Evolutionary conservation across 1,284 basidiomycete genomes (phyloP).

Genomic region (Leccinum griseonigrum): DNA sequence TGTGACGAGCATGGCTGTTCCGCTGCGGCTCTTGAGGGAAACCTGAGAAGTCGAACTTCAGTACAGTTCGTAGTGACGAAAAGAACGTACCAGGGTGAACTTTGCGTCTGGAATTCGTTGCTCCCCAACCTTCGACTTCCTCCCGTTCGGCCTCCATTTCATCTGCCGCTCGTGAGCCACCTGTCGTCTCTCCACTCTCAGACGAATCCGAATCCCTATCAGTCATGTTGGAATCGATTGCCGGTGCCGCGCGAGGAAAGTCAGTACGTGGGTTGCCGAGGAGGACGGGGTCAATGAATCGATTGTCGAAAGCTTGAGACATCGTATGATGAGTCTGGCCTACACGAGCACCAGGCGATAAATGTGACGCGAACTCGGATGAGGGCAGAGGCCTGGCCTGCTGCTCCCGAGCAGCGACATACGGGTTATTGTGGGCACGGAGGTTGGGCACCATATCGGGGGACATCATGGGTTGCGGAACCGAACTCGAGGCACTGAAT

Average conservation of each 20-base stretch:
- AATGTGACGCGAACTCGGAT: not conserved
- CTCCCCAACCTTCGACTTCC: not conserved
- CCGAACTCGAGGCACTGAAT: not conserved
- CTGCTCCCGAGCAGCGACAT: not conserved
- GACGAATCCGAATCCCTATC: too few relatives aligned
- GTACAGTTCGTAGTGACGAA: not conserved
- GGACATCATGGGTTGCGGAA: not conserved
- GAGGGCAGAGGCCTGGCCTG: not conserved
- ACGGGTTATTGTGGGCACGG: not conserved
- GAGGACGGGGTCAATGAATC: not conserved
- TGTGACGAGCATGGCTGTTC: not conserved
- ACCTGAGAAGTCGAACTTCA: not conserved
- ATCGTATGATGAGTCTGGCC: not conserved
- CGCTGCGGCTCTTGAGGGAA: not conserved
- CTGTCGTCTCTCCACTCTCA: not conserved
- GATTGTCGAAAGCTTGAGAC: not conserved
- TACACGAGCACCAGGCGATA: not conserved
- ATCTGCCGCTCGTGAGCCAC: not conserved
- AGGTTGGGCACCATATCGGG: not conserved
- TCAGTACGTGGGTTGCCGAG: not conserved
- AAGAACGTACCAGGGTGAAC: not conserved
- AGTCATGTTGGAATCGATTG: not conserved
- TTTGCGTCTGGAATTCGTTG: not conserved
- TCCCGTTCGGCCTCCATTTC: not conserved
- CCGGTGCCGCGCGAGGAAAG: too few relatives aligned